These are phyloP conservation scores for Trichomonas gallinae DNA, from an alignment of 208 protist genomes.

Conservation along the genomic window DNA sequence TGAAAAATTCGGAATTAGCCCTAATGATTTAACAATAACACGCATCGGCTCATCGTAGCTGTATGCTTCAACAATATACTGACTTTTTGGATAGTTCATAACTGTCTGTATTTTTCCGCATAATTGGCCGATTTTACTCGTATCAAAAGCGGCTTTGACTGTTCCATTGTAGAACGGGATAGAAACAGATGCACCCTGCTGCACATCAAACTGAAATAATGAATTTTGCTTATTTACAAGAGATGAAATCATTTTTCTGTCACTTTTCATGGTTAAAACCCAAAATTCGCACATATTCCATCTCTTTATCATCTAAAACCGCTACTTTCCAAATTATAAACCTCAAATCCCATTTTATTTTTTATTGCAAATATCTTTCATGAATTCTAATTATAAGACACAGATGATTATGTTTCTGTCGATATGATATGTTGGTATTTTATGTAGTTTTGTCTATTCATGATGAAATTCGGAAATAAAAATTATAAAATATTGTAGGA, in stretches of 20 bases:
- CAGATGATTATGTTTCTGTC: too few relatives aligned
- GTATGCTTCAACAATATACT: not conserved
- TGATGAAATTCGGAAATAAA: too few relatives aligned
- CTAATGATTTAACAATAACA: not conserved
- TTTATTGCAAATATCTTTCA: too few relatives aligned
- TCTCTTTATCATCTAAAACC: too few relatives aligned
- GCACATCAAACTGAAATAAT: not conserved
- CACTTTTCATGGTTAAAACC: not conserved
- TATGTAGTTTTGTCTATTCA: too few relatives aligned
- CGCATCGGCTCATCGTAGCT: not conserved
- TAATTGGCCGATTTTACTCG: not conserved
- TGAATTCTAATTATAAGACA: too few relatives aligned
- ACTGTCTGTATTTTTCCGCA: not conserved
- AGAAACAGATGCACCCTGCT: not conserved
- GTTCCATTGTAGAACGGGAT: not conserved
- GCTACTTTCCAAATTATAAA: too few relatives aligned
- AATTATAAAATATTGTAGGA: too few relatives aligned
- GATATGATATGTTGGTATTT: too few relatives aligned
- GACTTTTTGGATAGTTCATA: not conserved
- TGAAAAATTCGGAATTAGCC: not conserved
- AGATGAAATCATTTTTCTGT: not conserved
- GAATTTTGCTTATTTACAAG: not conserved
- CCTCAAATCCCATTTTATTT: too few relatives aligned
- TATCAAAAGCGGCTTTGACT: not conserved
- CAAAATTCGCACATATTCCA: too few relatives aligned